Conservation (phyloP, 140 eudicot genomes). For the Bidens hawaiensis region DNA sequence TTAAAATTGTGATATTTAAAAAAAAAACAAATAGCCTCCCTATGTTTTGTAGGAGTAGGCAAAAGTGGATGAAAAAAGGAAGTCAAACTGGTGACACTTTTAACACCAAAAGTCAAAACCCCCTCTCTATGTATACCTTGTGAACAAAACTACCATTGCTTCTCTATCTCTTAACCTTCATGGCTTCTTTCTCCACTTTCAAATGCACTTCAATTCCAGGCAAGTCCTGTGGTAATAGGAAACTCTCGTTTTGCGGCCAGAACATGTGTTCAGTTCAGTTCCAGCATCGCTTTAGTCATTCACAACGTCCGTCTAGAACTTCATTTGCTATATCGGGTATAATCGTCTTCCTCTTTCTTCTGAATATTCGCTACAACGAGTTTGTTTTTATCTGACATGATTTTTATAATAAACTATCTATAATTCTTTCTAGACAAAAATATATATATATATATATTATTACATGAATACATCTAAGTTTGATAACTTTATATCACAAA, state of each 20-base stretch:
- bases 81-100: background rate
- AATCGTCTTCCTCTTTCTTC: background rate
- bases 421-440: too few species aligned
- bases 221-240: slow-evolving; percentile 18
- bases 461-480: too few species aligned
- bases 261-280: slow-evolving; percentile 23
- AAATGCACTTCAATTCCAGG: slow-evolving; percentile 24
- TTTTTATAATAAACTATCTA: too few species aligned
- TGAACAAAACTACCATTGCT: background rate
- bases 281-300: slow-evolving; percentile 5
- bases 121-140: background rate
- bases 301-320: slow-evolving; percentile 28
- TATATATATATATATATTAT: too few species aligned
- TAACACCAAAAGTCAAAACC: background rate
- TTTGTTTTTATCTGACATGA: too few species aligned
- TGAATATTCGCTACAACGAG: background rate
- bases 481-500: too few species aligned
- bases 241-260: slow-evolving; percentile 15
- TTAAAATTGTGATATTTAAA: too few species aligned
- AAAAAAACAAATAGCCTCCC: background rate
- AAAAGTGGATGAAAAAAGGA: background rate
- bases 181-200: slow-evolving; percentile 37
- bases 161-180: slow-evolving; percentile 14
- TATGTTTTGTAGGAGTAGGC: background rate
- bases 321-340: slow-evolving; percentile 46